phyloP scores from a whole-genome alignment of 345 rosid genomes.

The Fremontodendron californicum region DNA sequence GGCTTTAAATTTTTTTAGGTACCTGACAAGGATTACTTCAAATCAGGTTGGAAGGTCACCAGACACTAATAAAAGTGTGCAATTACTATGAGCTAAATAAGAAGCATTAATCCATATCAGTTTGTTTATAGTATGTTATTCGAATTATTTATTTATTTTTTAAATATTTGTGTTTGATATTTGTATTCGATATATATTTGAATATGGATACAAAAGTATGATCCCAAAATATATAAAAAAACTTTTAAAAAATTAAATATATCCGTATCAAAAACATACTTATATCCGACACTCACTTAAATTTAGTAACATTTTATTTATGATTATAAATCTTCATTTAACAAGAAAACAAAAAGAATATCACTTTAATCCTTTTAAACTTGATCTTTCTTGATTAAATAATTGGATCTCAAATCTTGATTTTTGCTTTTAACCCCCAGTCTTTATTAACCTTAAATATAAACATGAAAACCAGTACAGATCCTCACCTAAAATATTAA shows the following conservation, averaged over 20 bases:
- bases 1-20: not conserved
- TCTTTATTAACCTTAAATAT: not conserved
- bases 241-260: too few relatives aligned
- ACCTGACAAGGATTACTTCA: not conserved
- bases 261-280: too few relatives aligned
- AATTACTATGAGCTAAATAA: not conserved
- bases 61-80: not conserved
- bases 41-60: not conserved
- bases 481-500: not conserved
- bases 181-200: too few relatives aligned
- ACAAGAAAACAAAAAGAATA: not conserved
- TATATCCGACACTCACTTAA: too few relatives aligned
- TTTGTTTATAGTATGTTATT: not conserved
- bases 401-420: not conserved
- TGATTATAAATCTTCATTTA: not conserved
- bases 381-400: not conserved
- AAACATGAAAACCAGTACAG: slow-evolving; percentile 6
- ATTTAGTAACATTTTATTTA: not conserved
- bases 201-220: too few relatives aligned
- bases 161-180: too few relatives aligned
- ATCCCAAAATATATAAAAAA: too few relatives aligned
- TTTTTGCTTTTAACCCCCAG: not conserved
- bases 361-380: not conserved
- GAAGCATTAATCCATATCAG: not conserved
- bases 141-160: too few relatives aligned